Base-by-base conservation (phyloP, 352 stramenopile species). In the Globisporangium abappressorium region DNA sequence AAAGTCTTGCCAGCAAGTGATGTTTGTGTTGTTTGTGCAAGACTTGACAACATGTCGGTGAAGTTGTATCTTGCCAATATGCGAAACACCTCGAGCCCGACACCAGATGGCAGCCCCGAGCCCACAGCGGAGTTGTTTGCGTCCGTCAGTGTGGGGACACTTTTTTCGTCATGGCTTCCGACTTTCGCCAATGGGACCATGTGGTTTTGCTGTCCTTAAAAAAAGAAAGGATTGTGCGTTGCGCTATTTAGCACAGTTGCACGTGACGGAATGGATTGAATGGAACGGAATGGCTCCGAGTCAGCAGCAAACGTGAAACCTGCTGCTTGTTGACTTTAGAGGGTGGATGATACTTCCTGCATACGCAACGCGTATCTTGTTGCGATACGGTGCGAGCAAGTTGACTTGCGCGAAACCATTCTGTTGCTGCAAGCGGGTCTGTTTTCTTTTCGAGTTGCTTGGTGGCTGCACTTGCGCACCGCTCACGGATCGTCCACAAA, bases 91-190 rank as follows among this genome's bases (percentile, higher is more conserved):
- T 18, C 3, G 30, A 51, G 18, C 18, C 43, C n/a, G 43, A 22
- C 18, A 51, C 15, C 43, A 57, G 51, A 57, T 26, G 51, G 24
- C 2, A 5, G 8, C 43, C 2, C 12, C 43, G 43, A 51, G 53
- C 38, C 53, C 53, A 36, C 53, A 58, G 14, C 14, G 9, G 53
- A 58, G 53, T 58, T n/a, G 53, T 33, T 58, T 58, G 53, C 26
- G 11, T 57, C 12, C 51, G 24, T 18, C 22, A 15, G 22, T 11
- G 24, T 58, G 30, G 53, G 53, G 53, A 38, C 53, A 58, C 53
- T 58, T 58, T 58, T 51, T 58, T 58, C 53, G 53, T 15, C 53
- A 58, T 58, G 53, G 53, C 1, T 58, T 22, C 43, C 43, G 18
- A n/a, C 43, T 51, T 51, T 51, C 18, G 8, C 24, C 6, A 34